Conservation (phyloP, 2,329 filamentous ascomycete genomes). For the Blumeriella jaapii region DNA sequence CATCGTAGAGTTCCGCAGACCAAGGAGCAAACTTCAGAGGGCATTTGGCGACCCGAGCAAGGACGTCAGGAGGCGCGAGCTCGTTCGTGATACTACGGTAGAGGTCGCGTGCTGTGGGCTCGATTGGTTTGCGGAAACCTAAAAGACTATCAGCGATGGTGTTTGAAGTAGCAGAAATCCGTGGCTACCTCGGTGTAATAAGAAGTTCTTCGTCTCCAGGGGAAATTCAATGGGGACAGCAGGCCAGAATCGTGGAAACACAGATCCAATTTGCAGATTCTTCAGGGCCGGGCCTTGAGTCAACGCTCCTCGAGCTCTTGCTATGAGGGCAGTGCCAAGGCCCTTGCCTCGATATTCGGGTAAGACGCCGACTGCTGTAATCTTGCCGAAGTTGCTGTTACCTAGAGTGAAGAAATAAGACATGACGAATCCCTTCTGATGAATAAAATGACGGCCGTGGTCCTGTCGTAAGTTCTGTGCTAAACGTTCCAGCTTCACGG, state of each 20-base stretch:
- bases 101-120: slow-evolving; percentile 28
- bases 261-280: slow-evolving; percentile 23
- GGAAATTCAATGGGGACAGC: slow-evolving; percentile 31
- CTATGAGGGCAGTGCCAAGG: slow-evolving; percentile 29
- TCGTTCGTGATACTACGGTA: slow-evolving; percentile 30
- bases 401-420: slow-evolving; percentile 22
- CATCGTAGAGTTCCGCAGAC: slow-evolving; percentile 28
- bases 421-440: slow-evolving; percentile 31
- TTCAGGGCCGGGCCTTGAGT: slow-evolving; percentile 19
- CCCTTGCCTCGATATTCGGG: slow-evolving; percentile 28
- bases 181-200: slow-evolving; percentile 29
- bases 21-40: slow-evolving; percentile 30
- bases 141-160: slow-evolving; percentile 2
- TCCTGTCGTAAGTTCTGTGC: slow-evolving; percentile 21
- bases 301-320: slow-evolving; percentile 19
- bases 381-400: slow-evolving; percentile 20
- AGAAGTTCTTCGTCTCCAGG: slow-evolving; percentile 28
- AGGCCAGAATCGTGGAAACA: slow-evolving; percentile 36
- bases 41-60: slow-evolving; percentile 27
- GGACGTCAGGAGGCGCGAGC: slow-evolving; percentile 27
- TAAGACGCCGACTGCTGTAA: slow-evolving; percentile 30
- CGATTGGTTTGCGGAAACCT: slow-evolving; percentile 17
- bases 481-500: slow-evolving; percentile 24
- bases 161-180: slow-evolving; percentile 13
- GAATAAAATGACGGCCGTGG: slow-evolving; percentile 28